Evolutionary conservation across 2,329 filamentous ascomycete genomes (phyloP).

Genomic region (Alternaria sp.): DNA sequence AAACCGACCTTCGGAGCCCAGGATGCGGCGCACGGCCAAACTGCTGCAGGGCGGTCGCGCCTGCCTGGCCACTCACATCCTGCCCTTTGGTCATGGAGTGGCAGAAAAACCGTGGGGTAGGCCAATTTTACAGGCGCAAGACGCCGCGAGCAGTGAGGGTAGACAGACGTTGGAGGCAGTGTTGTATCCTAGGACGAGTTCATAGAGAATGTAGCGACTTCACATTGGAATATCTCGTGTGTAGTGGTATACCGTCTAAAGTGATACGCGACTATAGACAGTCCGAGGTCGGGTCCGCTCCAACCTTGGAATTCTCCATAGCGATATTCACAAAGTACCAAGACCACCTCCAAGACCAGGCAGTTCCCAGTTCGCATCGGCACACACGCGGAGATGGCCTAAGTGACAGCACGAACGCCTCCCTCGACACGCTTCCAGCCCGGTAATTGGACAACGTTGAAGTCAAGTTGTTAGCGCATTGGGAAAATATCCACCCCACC

Average conservation of each 20-base stretch:
- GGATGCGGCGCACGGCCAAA: conserved; percentile 28
- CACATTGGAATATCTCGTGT: accelerated
- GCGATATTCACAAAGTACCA: conserved; percentile 24
- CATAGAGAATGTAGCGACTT: background rate
- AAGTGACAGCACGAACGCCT: conserved; percentile 26
- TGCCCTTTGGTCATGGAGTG: conserved; percentile 33
- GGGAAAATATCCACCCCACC: conserved; percentile 46
- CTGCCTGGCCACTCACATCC: conserved; percentile 25
- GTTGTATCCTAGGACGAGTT: background rate
- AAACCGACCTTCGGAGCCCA: conserved; percentile 39
- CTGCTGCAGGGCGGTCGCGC: conserved; percentile 29
- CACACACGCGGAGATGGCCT: conserved; percentile 26
- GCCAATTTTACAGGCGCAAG: conserved; percentile 39
- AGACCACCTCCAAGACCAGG: conserved; percentile 23
- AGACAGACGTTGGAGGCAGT: conserved; percentile 20
- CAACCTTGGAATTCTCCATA: background rate
- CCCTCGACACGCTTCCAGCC: conserved; percentile 33
- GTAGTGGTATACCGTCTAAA: background rate
- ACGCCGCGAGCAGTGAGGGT: conserved; percentile 26
- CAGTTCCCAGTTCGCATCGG: conserved; percentile 22
- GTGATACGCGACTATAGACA: conserved; percentile 3
- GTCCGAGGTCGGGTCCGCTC: conserved; percentile 2
- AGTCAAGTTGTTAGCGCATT: conserved; percentile 44
- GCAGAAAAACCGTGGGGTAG: conserved; percentile 49
- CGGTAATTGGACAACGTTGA: conserved; percentile 38